Percentiles rank a stretch among this genome's conserved stretches.
Conservation (phyloP, 1,284 basidiomycete genomes). For the Bjerkandera adusta region DNA sequence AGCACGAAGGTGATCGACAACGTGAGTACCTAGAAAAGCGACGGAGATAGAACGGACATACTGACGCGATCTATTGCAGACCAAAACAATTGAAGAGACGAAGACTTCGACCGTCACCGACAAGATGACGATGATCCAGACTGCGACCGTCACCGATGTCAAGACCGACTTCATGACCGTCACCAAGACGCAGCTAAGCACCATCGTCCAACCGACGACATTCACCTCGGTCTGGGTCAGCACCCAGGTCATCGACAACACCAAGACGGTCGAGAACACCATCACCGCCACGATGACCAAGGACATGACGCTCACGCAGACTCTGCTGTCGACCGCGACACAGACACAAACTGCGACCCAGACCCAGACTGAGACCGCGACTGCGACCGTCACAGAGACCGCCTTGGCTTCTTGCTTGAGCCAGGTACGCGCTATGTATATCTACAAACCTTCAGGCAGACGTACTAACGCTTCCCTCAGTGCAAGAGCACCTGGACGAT, state of each 20-base stretch:
- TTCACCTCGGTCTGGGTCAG: constrained; percentile 51
- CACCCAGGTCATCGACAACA: constrained; percentile 61
- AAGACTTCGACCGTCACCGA: constrained; percentile 30
- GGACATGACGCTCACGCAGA: constrained; percentile 42
- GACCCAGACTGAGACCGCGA: constrained; percentile 28
- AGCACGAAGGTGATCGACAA: constrained; percentile 61
- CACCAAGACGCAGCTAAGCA: constrained; percentile 30
- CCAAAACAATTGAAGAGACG: constrained; percentile 31
- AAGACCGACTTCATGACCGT: constrained; percentile 29
- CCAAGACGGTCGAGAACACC: constrained; percentile 54
- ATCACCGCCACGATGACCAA: constrained; percentile 46
- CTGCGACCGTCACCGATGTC: constrained; percentile 43
- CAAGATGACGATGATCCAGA: constrained; percentile 32
- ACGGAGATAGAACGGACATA: background rate
- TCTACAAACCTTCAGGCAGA: constrained; percentile 1
- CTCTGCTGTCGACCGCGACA: constrained; percentile 37
- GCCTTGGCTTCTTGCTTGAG: constrained; percentile 53
- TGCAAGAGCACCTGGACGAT: constrained; percentile 60
- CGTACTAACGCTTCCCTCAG: constrained; percentile 27
- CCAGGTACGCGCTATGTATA: constrained; percentile 32
- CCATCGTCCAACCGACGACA: constrained; percentile 42
- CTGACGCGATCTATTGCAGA: constrained; percentile 18
- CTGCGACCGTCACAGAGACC: constrained; percentile 47
- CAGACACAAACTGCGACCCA: constrained; percentile 24
- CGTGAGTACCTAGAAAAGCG: constrained; percentile 31